Percentiles rank a stretch among this genome's conserved stretches.
These are phyloP conservation scores for Corymbia citriodora DNA, from an alignment of 441 rosid species.

Conservation along the genomic window DNA sequence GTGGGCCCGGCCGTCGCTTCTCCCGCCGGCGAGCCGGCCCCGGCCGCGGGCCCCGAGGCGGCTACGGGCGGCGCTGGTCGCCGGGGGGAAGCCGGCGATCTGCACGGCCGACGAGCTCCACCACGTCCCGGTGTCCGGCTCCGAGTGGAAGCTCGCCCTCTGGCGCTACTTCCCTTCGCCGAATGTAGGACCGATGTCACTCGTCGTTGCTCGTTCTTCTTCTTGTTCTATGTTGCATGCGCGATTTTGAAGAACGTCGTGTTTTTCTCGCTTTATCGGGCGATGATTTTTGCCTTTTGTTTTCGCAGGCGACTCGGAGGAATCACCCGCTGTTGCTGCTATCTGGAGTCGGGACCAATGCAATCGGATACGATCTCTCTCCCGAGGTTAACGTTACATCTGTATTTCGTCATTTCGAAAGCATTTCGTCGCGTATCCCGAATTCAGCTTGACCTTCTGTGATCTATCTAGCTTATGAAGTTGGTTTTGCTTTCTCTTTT, in stretches of 20 bases:
- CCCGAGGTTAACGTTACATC: background rate
- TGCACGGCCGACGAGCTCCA: conserved; percentile 4
- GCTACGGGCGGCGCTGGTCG: background rate
- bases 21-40: background rate
- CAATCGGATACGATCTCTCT: background rate
- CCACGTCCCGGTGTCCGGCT: background rate
- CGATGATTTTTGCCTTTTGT: background rate
- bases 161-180: background rate
- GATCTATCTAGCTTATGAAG: background rate
- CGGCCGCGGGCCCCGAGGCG: background rate
- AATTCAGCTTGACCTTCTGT: background rate
- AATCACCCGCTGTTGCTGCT: background rate
- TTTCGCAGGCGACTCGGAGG: background rate
- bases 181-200: background rate
- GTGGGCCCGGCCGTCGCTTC: background rate
- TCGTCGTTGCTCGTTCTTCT: background rate
- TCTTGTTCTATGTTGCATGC: background rate
- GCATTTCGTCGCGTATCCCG: background rate
- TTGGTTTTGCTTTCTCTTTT: background rate
- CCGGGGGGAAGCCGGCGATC: background rate
- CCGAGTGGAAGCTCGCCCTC: background rate
- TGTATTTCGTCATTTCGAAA: background rate
- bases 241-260: background rate
- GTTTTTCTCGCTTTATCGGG: background rate
- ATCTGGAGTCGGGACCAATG: background rate